Conservation (phyloP, 345 rosid species). For the Hibiscus mutabilis region DNA sequence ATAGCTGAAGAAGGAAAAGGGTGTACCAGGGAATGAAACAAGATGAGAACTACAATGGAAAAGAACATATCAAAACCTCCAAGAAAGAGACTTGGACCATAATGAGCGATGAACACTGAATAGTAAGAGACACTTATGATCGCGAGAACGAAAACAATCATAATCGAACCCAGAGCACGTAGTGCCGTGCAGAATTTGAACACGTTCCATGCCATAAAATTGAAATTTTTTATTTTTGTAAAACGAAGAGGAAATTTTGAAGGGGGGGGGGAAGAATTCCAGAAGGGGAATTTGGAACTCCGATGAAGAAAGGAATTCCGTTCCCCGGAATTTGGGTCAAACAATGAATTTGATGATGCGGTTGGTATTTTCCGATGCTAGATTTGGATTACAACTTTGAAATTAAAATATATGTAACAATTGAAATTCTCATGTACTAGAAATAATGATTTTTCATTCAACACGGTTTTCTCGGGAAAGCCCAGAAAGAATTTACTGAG, state of each 20-base stretch:
- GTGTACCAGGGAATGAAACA: constrained; percentile 61
- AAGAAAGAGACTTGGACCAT: constrained; percentile 58
- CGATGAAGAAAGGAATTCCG: constrained; percentile 5
- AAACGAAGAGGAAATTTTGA: not conserved
- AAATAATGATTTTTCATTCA: not conserved
- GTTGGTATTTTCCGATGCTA: not conserved
- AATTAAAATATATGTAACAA: not conserved
- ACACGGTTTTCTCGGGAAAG: not conserved
- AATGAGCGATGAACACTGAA: constrained; percentile 46
- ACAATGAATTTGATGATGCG: not conserved
- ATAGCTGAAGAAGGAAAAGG: not conserved
- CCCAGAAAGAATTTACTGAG: not conserved
- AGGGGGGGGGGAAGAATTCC: not conserved
- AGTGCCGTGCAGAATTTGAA: constrained; percentile 75
- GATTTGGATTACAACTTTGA: not conserved
- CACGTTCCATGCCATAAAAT: constrained; percentile 69
- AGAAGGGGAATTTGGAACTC: constrained; percentile 4
- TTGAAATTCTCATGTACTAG: not conserved
- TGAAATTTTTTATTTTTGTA: not conserved
- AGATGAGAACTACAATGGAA: constrained; percentile 35
- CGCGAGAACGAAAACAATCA: constrained; percentile 58
- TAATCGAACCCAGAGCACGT: constrained; percentile 70
- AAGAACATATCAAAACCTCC: constrained; percentile 45
- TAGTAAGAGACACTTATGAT: constrained; percentile 62
- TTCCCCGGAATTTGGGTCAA: not conserved